phyloP scores from a whole-genome alignment of 495 filamentous ascomycete species.

The Physcia stellaris region DNA sequence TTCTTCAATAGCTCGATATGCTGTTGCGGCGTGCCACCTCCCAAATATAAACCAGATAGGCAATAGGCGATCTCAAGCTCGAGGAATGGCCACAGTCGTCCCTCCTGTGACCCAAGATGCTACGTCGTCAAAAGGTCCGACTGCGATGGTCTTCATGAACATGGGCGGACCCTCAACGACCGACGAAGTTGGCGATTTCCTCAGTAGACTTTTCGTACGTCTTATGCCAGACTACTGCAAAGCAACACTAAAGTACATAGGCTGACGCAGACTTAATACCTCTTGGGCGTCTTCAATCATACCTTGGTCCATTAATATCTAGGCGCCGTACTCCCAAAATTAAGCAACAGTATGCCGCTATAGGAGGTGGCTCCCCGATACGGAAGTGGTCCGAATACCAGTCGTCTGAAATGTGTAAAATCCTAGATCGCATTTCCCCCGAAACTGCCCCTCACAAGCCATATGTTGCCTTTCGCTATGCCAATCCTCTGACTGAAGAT shows the following conservation, averaged over 20 bases:
- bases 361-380: conserved; percentile 94
- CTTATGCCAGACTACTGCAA: not conserved
- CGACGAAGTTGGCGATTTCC: conserved; percentile 76
- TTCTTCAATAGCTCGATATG: too few relatives aligned
- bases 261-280: conserved; percentile 92
- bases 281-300: conserved; percentile 82
- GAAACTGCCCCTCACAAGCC: conserved; percentile 94
- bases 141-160: conserved; percentile 97
- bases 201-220: conserved; percentile 85
- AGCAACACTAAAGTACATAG: conserved; percentile 24
- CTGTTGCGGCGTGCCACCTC: too few relatives aligned
- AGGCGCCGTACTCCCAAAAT: conserved; percentile 87
- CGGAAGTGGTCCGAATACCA: conserved; percentile 96
- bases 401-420: conserved; percentile 85
- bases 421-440: conserved; percentile 78
- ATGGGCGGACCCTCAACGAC: conserved; percentile 94
- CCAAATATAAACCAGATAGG: too few relatives aligned
- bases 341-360: conserved; percentile 82
- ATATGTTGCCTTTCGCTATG: conserved; percentile 98
- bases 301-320: conserved; percentile 79
- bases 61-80: conserved; percentile 4
- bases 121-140: conserved; percentile 51
- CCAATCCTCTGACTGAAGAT: conserved; percentile 83
- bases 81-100: conserved; percentile 49
- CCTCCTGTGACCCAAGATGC: conserved; percentile 65